These are phyloP conservation scores for Linderniella brevidens DNA, from an alignment of 257 asterid genomes.

Conservation along the genomic window DNA sequence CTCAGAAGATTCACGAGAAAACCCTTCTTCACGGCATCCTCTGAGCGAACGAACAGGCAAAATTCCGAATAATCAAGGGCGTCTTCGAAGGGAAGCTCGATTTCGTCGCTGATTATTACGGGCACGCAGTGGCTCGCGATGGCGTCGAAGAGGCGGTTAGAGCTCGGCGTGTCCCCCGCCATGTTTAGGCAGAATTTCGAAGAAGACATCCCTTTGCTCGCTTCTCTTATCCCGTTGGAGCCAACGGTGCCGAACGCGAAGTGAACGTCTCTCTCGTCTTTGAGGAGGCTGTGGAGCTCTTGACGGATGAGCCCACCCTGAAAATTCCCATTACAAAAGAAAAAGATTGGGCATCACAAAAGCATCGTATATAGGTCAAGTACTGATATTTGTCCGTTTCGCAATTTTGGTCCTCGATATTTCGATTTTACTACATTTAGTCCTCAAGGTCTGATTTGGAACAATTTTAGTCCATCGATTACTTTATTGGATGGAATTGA, in stretches of 20 bases:
- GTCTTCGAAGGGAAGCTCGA: conserved; percentile 72
- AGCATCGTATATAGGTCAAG: too few species aligned
- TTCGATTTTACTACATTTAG: too few species aligned
- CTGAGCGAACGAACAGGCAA: conserved; percentile 33
- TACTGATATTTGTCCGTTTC: too few species aligned
- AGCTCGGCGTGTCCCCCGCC: conserved; percentile 85
- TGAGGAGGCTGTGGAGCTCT: conserved; percentile 37
- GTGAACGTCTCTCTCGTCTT: conserved; percentile 39
- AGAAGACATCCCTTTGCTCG: conserved; percentile 48
- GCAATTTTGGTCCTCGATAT: too few species aligned
- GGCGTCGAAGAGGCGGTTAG: conserved; percentile 76
- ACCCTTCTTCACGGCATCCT: conserved; percentile 42
- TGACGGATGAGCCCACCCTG: conserved; percentile 53
- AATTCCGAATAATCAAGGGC: conserved; percentile 54
- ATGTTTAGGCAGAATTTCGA: conserved; percentile 69
- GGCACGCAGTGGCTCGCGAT: conserved; percentile 78
- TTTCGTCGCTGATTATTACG: conserved; percentile 60
- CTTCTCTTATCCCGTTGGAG: conserved; percentile 33
- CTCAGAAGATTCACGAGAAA: conserved; percentile 48
- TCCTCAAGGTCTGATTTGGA: too few species aligned
- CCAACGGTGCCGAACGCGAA: conserved; percentile 33
- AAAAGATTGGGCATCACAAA: too few species aligned
- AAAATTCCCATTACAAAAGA: conserved; percentile 1
- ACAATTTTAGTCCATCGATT: too few species aligned
- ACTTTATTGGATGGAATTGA: too few species aligned